Evolutionary conservation across 2,329 filamentous ascomycete species (phyloP), one percentile per base, ranked within the genome.

Genomic region (Hirsutella rhossiliensis): DNA sequence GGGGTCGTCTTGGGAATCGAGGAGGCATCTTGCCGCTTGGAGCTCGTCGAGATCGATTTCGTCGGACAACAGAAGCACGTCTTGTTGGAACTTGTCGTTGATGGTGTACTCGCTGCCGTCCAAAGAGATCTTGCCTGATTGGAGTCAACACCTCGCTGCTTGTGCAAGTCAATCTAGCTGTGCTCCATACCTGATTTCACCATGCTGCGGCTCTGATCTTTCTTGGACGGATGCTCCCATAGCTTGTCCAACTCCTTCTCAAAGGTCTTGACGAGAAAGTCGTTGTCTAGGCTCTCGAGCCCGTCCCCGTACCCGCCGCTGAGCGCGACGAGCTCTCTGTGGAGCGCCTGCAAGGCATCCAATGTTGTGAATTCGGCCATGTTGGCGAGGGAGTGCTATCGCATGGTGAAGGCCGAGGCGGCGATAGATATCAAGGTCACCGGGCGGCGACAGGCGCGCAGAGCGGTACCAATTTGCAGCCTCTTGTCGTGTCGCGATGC

Each of bases 21-120:
- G 68, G 45, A 94, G 78, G 41, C 92, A 75, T 52, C 76, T 74
- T 11, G 87, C 85, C 17, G 90, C 84, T 54, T 92, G 78, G 45
- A 94, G 61, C 63, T 98, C 94, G 64, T 98, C 89, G 43, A 98
- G 72, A 55, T 95, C 82, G 48, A 96, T 72, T 53, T 87, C 86
- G 62, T 97, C 89, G 44, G 90, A 85, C 32, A 98, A 72, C 54
- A 87, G 78, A 29, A 94, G 71, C 20, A 81, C 78, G 52, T 83
- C 80, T 62, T 95, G 83, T 57, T 90, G 80, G 63, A 98, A 97
- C 49, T 87, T 81, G 45, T 85, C 76, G 63, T 94, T 96, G 66
- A 98, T 71, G 19, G 74, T 69, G 62, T 87, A 97, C 55, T 89
- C 78, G 30, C 78, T 74, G 49, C 80, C 82, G 53, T 77, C 76